Conservation (phyloP, 2,329 filamentous ascomycete genomes). For the Fusarium sp. region DNA sequence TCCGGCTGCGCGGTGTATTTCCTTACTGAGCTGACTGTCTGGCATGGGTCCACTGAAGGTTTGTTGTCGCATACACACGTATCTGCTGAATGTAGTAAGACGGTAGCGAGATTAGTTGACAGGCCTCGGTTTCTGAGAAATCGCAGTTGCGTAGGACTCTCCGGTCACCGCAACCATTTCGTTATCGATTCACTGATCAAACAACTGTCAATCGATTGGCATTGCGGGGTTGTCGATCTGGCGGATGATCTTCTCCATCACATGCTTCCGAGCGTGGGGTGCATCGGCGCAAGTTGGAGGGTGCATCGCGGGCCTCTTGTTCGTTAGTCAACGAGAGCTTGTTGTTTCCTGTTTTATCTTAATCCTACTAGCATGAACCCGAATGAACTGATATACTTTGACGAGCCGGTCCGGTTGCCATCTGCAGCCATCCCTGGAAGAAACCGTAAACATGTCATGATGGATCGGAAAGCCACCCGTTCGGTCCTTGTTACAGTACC, state of each 20-base stretch:
- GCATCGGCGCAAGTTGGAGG: slow-evolving; percentile 25
- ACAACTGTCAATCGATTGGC: slow-evolving; percentile 12
- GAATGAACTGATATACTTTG: not conserved
- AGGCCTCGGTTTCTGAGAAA: not conserved
- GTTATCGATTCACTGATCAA: not conserved
- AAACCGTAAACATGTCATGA: not conserved
- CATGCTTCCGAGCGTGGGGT: slow-evolving; percentile 36
- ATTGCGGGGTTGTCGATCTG: slow-evolving; percentile 43
- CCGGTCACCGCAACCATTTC: not conserved
- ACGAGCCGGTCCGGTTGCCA: not conserved
- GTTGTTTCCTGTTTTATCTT: not conserved
- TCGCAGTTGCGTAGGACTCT: not conserved
- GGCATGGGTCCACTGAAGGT: not conserved
- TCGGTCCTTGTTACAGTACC: not conserved
- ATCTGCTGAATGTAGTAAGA: not conserved
- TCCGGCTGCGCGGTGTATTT: not conserved
- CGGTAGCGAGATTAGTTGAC: not conserved
- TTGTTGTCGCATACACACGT: not conserved
- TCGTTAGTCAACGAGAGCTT: not conserved
- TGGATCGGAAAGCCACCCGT: not conserved
- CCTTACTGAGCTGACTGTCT: not conserved
- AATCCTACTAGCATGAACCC: not conserved
- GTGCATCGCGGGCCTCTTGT: not conserved
- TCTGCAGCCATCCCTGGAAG: not conserved
- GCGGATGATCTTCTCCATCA: slow-evolving; percentile 37